phyloP scores from a whole-genome alignment of 1,284 basidiomycete genomes.

The Marasmius fiardii region DNA sequence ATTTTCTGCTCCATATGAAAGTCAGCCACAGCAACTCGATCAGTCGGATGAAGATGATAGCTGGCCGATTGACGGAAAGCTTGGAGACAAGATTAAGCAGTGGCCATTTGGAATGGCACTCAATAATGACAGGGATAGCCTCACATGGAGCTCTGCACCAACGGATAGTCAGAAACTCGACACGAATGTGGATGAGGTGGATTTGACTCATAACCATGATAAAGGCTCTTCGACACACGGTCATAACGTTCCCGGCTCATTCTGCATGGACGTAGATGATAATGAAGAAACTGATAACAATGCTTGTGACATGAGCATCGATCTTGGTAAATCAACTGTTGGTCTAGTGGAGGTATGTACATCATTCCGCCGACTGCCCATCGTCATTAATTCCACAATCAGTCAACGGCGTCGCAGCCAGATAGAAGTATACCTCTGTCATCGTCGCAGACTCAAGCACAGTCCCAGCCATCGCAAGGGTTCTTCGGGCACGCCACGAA shows the following conservation, averaged over 20 bases:
- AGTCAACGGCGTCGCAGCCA: conserved; percentile 20
- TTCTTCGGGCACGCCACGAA: conserved; percentile 68
- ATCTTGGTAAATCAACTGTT: conserved; percentile 34
- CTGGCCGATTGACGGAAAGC: conserved; percentile 64
- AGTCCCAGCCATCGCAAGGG: conserved; percentile 53
- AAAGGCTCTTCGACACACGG: not conserved
- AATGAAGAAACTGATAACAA: conserved; percentile 29
- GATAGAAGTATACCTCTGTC: too few relatives aligned
- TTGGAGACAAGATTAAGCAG: conserved; percentile 39
- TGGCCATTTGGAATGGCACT: conserved; percentile 48
- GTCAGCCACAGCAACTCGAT: conserved; percentile 26
- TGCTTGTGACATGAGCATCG: conserved; percentile 35
- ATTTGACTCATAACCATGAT: not conserved
- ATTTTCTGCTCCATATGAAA: conserved; percentile 33
- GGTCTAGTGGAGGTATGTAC: conserved; percentile 41
- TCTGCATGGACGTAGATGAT: conserved; percentile 27
- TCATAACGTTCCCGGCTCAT: conserved; percentile 15
- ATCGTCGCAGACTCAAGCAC: too few relatives aligned
- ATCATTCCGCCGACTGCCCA: not conserved
- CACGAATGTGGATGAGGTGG: conserved; percentile 3
- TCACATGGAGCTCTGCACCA: conserved; percentile 67
- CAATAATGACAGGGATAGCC: conserved; percentile 53
- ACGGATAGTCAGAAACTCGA: conserved; percentile 40
- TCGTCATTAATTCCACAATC: not conserved
- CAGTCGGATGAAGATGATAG: conserved; percentile 61